Conservation (phyloP, 768 basidiomycete genomes). For the Hebeloma cylindrosporum region DNA sequence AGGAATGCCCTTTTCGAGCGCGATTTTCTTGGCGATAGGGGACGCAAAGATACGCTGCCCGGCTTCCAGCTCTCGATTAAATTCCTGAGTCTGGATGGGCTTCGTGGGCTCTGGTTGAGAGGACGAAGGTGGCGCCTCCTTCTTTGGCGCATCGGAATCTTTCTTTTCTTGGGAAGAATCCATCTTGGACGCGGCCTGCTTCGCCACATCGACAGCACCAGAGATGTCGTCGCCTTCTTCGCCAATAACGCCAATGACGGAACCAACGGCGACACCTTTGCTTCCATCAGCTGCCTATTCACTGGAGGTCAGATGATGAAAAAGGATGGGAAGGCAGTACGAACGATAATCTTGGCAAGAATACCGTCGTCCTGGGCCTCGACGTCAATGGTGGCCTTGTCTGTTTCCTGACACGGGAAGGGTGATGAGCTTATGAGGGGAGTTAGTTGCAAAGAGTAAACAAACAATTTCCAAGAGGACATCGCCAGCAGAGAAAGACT, state of each 20-base stretch:
- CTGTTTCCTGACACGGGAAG: conserved; percentile 75
- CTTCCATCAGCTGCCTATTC: conserved; percentile 75
- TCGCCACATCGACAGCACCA: too few relatives aligned
- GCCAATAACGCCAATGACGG: conserved; percentile 88
- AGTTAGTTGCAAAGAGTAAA: conserved; percentile 12
- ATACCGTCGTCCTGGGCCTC: conserved; percentile 98
- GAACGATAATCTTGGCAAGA: conserved; percentile 93
- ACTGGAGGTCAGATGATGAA: conserved; percentile 2
- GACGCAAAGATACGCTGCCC: conserved; percentile 92
- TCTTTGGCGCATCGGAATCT: too few relatives aligned
- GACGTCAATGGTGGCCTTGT: conserved; percentile 99
- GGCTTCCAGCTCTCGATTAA: conserved; percentile 55
- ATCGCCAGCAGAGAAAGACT: conserved; percentile 84
- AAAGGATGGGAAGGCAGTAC: conserved; percentile 26
- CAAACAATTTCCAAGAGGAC: conserved; percentile 94
- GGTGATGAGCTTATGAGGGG: conserved; percentile 15
- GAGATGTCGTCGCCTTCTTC: conserved; percentile 52
- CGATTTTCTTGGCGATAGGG: conserved; percentile 96
- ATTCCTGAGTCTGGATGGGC: conserved; percentile 32
- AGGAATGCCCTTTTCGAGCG: conserved; percentile 91
- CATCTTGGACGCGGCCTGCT: conserved; percentile 30
- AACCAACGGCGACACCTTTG: conserved; percentile 86
- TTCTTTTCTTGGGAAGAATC: conserved; percentile 25
- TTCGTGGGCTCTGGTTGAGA: conserved; percentile 10
- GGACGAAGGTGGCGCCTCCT: conserved; percentile 22